Evolutionary conservation across 768 basidiomycete genomes (phyloP), one percentile per base, ranked within the genome.

Genomic region (Boletus subparvulus): DNA sequence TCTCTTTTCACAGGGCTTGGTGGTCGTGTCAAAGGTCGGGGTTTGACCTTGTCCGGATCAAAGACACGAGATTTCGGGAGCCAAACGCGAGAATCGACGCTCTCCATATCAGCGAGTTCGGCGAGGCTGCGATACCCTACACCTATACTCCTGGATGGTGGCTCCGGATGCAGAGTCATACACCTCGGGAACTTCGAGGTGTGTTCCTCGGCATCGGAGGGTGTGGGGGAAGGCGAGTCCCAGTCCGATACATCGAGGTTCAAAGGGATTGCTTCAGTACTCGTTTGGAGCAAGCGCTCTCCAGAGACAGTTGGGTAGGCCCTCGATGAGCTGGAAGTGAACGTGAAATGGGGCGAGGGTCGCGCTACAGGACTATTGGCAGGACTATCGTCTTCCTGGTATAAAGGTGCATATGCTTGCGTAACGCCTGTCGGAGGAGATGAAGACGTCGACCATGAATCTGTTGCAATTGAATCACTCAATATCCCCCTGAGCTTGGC

Each of bases 351-450:
- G n/a, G 65, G 64, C 1, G 62, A 64, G 14, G 21, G 42, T 41
- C 21, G 59, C 36, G 14, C 44, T 35, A 21, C 39, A 19, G 61
- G 60, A 32, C 55, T 50, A 35, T 47, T 14, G 32, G 52, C 44
- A 37, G 50, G 58, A 48, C 48, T 50, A 6, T 56, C 69, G 6
- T 61, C 60, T 8, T 60, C 65, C 13, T 9, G 35, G 19, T 62
- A 61, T n/a, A 68, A 48, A 21, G 61, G 53, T 26, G 16, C 52
- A 28, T 72, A 52, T 6, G 21, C 40, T 44, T 52, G 61, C 3
- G 70, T 73, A 4, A 70, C 52, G 3, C 33, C 40, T 28, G 70
- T 71, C 28, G 65, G 63, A 52, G 69, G 70, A 2, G 69, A 72
- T 13, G 67, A 65, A 40, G 57, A 40, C 6, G 26, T 58, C 28